Conservation (phyloP, 2,329 filamentous ascomycete genomes). For the Arthrobotrys musiformis region DNA sequence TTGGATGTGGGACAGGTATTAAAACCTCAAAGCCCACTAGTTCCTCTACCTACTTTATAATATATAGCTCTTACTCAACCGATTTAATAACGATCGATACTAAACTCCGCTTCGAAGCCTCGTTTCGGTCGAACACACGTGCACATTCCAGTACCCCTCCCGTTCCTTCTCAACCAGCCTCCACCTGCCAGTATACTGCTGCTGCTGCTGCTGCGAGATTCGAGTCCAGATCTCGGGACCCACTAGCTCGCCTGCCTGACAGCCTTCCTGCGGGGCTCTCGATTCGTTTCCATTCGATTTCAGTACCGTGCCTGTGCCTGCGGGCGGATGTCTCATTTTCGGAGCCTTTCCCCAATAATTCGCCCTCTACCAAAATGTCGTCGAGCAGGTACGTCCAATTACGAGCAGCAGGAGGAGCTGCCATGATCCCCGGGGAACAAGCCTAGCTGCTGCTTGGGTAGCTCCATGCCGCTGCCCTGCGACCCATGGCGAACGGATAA, state of each 20-base stretch:
- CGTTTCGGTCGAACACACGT: conserved; percentile 19
- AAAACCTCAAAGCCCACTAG: not conserved
- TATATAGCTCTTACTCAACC: not conserved
- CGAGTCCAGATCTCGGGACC: conserved; percentile 13
- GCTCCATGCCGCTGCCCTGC: too few species aligned
- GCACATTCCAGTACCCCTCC: not conserved
- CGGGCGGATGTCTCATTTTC: conserved; percentile 18
- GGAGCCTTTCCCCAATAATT: conserved; percentile 20
- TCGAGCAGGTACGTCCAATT: conserved; percentile 34
- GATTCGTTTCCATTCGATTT: not conserved
- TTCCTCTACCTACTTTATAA: too few species aligned
- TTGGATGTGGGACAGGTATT: not conserved
- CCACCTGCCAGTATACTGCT: too few species aligned
- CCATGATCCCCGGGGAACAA: not conserved
- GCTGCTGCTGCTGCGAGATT: not conserved
- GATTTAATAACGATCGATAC: not conserved
- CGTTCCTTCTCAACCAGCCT: not conserved
- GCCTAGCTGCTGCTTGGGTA: not conserved
- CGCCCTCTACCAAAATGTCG: conserved; percentile 24
- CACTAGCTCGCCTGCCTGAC: not conserved
- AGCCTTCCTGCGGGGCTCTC: not conserved
- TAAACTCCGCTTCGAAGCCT: not conserved
- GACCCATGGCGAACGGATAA: too few species aligned
- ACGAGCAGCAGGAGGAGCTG: not conserved
- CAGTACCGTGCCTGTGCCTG: not conserved